phyloP scores from a whole-genome alignment of 768 basidiomycete genomes.

The Tylopilus sp. region DNA sequence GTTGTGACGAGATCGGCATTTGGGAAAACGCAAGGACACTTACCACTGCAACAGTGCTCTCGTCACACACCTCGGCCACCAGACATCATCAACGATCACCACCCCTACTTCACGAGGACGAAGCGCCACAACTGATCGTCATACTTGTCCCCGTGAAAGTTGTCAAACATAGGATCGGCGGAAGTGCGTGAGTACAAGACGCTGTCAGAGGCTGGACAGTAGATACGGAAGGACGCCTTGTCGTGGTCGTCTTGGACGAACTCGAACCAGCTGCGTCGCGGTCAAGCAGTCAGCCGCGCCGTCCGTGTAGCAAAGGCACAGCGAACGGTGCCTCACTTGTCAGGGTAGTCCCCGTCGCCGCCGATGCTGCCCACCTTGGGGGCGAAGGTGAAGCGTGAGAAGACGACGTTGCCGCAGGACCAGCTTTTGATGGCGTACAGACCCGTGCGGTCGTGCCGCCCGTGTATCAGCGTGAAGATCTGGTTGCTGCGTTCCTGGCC shows the following conservation, averaged over 20 bases:
- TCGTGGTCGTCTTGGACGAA: not conserved
- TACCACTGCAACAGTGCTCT: not conserved
- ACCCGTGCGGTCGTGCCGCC: not conserved
- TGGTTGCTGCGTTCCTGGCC: not conserved
- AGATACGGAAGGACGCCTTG: conserved; percentile 1
- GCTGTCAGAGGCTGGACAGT: not conserved
- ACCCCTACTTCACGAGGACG: not conserved
- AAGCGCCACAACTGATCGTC: conserved; percentile 2
- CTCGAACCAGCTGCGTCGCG: conserved; percentile 1
- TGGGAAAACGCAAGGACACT: not conserved
- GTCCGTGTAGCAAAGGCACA: too few species aligned
- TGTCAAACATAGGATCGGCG: not conserved
- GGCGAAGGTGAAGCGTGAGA: not conserved
- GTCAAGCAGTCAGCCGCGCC: too few species aligned
- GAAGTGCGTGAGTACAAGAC: not conserved
- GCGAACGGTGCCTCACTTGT: not conserved
- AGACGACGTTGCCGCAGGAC: conserved; percentile 2
- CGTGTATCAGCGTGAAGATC: conserved; percentile 4
- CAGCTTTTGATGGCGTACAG: conserved; percentile 8
- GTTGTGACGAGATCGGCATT: not conserved
- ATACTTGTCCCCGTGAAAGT: not conserved
- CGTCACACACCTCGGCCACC: too few species aligned
- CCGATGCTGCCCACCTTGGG: not conserved
- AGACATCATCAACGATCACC: too few species aligned
- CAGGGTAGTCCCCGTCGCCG: not conserved